phyloP scores from a whole-genome alignment of 495 filamentous ascomycete genomes.

The Penicillium waksmanii region DNA sequence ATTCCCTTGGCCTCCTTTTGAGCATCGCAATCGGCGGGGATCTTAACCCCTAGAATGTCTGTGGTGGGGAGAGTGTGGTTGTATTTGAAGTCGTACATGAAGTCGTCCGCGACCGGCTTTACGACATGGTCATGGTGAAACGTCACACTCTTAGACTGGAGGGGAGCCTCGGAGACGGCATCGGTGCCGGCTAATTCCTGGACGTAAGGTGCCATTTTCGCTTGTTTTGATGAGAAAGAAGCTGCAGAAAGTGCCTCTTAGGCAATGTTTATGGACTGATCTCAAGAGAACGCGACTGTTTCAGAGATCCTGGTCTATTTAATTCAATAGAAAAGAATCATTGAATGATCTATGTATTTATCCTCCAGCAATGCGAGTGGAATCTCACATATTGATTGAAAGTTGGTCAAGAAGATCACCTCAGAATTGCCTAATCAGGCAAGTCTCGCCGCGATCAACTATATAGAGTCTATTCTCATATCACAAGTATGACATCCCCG shows the following conservation, averaged over 20 bases:
- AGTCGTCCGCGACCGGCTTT: slow-evolving; percentile 20
- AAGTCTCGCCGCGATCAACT: slow-evolving; percentile 10
- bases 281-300: neutral
- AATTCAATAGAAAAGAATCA: neutral
- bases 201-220: slow-evolving; percentile 21
- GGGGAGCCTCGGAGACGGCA: neutral
- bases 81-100: slow-evolving; percentile 39
- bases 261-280: slow-evolving; percentile 11
- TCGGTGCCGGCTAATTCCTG: slow-evolving; percentile 5
- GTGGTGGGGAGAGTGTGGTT: slow-evolving; percentile 35
- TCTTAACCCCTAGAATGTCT: slow-evolving; percentile 18
- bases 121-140: slow-evolving; percentile 16
- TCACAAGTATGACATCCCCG: neutral
- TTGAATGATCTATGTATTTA: slow-evolving; percentile 13
- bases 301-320: neutral
- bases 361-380: neutral
- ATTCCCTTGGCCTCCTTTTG: slow-evolving; percentile 26
- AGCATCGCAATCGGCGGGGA: slow-evolving; percentile 23
- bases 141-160: slow-evolving; percentile 4
- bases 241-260: slow-evolving; percentile 6
- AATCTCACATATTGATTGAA: no score
- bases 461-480: slow-evolving; percentile 2
- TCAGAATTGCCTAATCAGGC: slow-evolving; percentile 10
- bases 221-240: slow-evolving; percentile 5
- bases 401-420: no score